Evolutionary conservation across 2,329 filamentous ascomycete genomes (phyloP), one percentile per base, ranked within the genome.

Genomic region (Curvularia sp.): DNA sequence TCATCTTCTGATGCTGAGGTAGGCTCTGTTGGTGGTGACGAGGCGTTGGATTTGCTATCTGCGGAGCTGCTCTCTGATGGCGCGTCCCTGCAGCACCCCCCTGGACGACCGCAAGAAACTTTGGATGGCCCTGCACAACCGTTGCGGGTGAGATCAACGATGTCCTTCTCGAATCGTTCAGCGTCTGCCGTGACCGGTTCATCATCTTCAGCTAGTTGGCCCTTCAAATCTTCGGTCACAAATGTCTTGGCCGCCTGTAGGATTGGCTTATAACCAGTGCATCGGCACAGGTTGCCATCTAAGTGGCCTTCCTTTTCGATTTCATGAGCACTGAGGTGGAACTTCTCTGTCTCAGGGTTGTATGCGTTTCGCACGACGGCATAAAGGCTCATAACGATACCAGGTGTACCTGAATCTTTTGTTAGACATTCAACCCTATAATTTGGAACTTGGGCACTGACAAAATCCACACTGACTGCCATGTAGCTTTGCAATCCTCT

Each of bases 401-500:
- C 94, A 5, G 94, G 94, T 0, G 94, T 98, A 74, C 55, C 55
- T 58, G 13, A 23, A 3, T 2, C 12, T 1, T 21, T 15, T 25
- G 34, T 58, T 34, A 58, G 39, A 46, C 19, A 27, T 1, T 9
- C 0, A 7, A 15, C 9, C 5, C 1, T 13, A n/a, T 2, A 19
- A 39, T n/a, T 9, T 1, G 3, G 1, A 0, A 21, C 2, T 1
- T 4, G 3, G 19, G 2, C 5, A 41, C 55, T 21, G 7, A 58
- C 94, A 98, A 78, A 98, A 98, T 1, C 93, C 88, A 76, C 89
- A 98, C 77, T 98, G 94, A 67, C 91, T 96, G 46, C 95, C 95
- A 77, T 97, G 93, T 28, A 90, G 86, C 78, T 91, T 91, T 12
- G 94, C 94, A 66, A 98, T 90, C 47, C 94, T 86, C 78, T 98